phyloP scores from a whole-genome alignment of 495 filamentous ascomycete genomes.

The Penicillium subrubescens region DNA sequence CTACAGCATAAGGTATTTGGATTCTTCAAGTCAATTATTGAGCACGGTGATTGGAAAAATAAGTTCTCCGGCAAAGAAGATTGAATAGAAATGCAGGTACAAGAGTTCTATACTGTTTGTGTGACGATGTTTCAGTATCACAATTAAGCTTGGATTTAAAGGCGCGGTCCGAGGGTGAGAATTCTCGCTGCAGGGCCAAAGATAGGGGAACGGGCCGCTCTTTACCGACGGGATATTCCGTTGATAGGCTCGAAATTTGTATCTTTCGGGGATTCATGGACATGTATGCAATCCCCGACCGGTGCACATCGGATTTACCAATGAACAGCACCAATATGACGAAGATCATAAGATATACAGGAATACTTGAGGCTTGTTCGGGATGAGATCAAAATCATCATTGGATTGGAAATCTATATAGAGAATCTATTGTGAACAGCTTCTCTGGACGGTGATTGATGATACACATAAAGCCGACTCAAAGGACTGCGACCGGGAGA shows the following conservation, averaged over 20 bases:
- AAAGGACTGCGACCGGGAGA: not conserved
- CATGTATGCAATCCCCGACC: not conserved
- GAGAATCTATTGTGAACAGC: not conserved
- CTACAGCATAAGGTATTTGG: not conserved
- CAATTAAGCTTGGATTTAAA: not conserved
- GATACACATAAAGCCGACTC: not conserved
- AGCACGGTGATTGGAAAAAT: not conserved
- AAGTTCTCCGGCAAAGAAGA: not conserved
- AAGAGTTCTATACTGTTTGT: not conserved
- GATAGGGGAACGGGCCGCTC: constrained; percentile 2
- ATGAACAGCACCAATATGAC: not conserved
- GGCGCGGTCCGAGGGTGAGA: not conserved
- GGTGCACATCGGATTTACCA: not conserved
- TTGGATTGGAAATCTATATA: not conserved
- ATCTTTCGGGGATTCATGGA: not conserved
- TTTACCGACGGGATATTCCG: not conserved
- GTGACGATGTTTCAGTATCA: not conserved
- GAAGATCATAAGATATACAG: not conserved
- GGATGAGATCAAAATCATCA: no score
- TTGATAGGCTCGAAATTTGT: not conserved
- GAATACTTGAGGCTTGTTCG: not conserved
- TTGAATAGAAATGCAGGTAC: not conserved
- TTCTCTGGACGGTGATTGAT: not conserved
- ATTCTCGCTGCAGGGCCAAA: not conserved
- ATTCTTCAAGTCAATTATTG: not conserved